Percentiles rank a stretch among this genome's conserved stretches.
Evolutionary conservation across 2,329 filamentous ascomycete species (phyloP).

Genomic region (Monosporascus sp.): DNA sequence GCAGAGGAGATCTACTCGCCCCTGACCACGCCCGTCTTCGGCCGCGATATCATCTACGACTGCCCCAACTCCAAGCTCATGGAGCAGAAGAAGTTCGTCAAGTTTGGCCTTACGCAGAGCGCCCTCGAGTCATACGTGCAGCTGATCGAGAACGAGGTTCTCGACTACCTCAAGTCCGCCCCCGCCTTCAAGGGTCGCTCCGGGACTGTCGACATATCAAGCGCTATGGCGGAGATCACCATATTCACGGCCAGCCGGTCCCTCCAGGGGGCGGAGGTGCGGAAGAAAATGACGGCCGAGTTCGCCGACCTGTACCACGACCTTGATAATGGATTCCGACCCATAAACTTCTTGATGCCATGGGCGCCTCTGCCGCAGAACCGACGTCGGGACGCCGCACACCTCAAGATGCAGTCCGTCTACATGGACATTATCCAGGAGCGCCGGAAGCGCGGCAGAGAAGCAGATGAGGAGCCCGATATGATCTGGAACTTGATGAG

Average conservation of each 20-base stretch:
- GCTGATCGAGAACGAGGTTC: conserved; percentile 70
- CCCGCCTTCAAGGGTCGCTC: conserved; percentile 61
- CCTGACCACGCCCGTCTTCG: conserved; percentile 68
- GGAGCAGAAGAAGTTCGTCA: conserved; percentile 96
- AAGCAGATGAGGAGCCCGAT: conserved; percentile 50
- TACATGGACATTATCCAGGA: conserved; percentile 78
- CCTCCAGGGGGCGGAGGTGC: conserved; percentile 81
- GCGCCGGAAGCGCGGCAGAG: conserved; percentile 49
- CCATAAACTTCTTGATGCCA: conserved; percentile 84
- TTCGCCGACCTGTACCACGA: conserved; percentile 83
- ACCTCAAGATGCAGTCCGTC: conserved; percentile 72
- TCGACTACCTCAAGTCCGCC: conserved; percentile 64
- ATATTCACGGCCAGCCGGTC: conserved; percentile 86
- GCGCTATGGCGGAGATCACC: conserved; percentile 77
- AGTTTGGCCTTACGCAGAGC: conserved; percentile 70
- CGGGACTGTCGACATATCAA: conserved; percentile 66
- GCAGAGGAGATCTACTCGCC: conserved; percentile 87
- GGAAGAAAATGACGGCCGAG: conserved; percentile 70
- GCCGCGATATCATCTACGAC: conserved; percentile 82
- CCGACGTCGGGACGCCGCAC: conserved; percentile 71
- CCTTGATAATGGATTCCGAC: conserved; percentile 82
- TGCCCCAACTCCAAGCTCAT: conserved; percentile 88
- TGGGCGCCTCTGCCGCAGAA: conserved; percentile 90
- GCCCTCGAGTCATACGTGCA: conserved; percentile 71
- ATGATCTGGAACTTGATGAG: conserved; percentile 92